A percentile compares a stretch with the other conserved stretches of the same genome.
Conservation (phyloP, 2,329 filamentous ascomycete genomes). For the Trichoderma sp. region DNA sequence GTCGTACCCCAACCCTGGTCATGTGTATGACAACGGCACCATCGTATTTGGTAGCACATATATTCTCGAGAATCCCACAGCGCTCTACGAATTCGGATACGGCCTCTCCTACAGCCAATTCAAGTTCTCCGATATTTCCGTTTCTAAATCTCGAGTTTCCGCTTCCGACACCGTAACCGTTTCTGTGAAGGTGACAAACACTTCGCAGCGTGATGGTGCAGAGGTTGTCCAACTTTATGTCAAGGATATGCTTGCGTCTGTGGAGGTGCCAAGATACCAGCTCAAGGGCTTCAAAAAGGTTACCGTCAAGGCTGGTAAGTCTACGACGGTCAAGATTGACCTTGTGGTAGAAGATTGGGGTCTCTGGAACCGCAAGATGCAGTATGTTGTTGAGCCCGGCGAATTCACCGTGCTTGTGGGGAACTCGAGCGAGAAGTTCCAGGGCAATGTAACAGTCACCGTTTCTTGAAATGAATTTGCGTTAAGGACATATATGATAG, state of each 20-base stretch:
- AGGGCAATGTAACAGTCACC: not conserved
- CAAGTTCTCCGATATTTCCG: not conserved
- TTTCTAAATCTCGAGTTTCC: not conserved
- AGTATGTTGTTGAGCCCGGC: slow-evolving; percentile 4
- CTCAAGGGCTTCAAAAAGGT: slow-evolving; percentile 7
- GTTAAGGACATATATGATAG: not conserved
- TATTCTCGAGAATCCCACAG: not conserved
- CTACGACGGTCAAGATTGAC: slow-evolving; percentile 3
- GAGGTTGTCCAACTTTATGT: slow-evolving; percentile 4
- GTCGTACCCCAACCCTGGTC: not conserved
- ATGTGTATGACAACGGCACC: not conserved
- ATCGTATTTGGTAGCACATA: slow-evolving; percentile 4
- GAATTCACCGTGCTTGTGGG: slow-evolving; percentile 2
- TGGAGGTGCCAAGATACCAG: not conserved
- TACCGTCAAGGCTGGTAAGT: slow-evolving; percentile 1
- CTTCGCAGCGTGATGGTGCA: not conserved
- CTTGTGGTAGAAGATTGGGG: not conserved
- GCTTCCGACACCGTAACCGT: slow-evolving; percentile 3
- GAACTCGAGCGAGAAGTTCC: slow-evolving; percentile 2
- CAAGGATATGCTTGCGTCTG: slow-evolving; percentile 2
- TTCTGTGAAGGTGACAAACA: not conserved
- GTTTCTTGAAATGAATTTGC: not conserved
- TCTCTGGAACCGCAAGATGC: slow-evolving; percentile 1
- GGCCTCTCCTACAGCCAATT: slow-evolving; percentile 8
- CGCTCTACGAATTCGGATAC: slow-evolving; percentile 5